These are phyloP conservation scores for Hypoxylon intermedium DNA, from an alignment of 495 filamentous ascomycete genomes.

Conservation along the genomic window DNA sequence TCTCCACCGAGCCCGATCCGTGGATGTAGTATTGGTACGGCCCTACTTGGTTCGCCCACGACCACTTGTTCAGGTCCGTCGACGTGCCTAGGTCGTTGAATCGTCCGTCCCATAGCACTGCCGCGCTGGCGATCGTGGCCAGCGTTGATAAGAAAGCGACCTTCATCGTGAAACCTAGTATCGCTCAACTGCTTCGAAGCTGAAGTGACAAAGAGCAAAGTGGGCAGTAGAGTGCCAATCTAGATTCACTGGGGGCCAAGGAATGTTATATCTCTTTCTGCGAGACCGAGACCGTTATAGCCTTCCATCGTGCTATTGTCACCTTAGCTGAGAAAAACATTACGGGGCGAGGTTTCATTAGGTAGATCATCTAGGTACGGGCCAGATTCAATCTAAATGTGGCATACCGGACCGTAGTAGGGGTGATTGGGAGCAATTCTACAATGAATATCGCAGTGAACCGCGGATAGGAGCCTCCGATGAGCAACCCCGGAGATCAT, in stretches of 20 bases:
- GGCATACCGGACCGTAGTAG: slow-evolving; percentile 32
- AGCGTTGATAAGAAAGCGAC: slow-evolving; percentile 21
- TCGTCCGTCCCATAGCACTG: slow-evolving; percentile 67
- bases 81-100: slow-evolving; percentile 63
- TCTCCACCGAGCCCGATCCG: slow-evolving; percentile 58
- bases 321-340: slow-evolving; percentile 10
- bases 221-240: background rate
- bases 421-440: background rate
- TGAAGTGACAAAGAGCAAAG: background rate
- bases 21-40: slow-evolving; percentile 80
- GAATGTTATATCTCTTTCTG: slow-evolving; percentile 18
- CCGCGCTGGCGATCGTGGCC: slow-evolving; percentile 37
- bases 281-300: background rate
- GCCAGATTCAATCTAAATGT: slow-evolving; percentile 31
- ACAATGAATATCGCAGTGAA: slow-evolving; percentile 17
- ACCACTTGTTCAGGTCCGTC: slow-evolving; percentile 64
- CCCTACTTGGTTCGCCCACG: slow-evolving; percentile 69
- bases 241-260: background rate
- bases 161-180: slow-evolving; percentile 36
- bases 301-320: slow-evolving; percentile 8
- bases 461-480: slow-evolving; percentile 39
- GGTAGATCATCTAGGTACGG: slow-evolving; percentile 12
- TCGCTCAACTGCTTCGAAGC: background rate
- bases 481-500: slow-evolving; percentile 7
- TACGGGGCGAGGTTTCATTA: slow-evolving; percentile 13